A percentile compares a stretch with the other conserved stretches of the same genome.
These are phyloP conservation scores for Stereocaulon alpinum DNA, from an alignment of 495 filamentous ascomycete species.

Conservation along the genomic window DNA sequence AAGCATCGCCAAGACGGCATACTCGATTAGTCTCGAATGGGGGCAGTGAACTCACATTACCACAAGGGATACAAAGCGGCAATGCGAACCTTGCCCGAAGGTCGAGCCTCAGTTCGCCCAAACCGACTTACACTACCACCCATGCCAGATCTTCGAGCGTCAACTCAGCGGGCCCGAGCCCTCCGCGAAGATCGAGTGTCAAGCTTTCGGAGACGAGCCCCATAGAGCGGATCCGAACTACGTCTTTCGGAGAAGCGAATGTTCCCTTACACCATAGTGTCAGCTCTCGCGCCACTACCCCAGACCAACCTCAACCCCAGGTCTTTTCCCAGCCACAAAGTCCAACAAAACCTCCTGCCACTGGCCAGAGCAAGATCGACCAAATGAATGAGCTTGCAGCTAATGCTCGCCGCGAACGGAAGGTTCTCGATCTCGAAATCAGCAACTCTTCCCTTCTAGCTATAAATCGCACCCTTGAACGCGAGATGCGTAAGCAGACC, in stretches of 20 bases:
- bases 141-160: conserved; percentile 12
- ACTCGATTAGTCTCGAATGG: conserved; percentile 20
- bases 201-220: conserved; percentile 6
- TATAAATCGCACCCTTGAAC: conserved; percentile 90
- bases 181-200: conserved; percentile 11
- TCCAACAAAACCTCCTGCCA: conserved; percentile 34
- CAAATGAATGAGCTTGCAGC: conserved; percentile 59
- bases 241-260: conserved; percentile 1
- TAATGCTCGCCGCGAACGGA: conserved; percentile 82
- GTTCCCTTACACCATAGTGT: conserved; percentile 1
- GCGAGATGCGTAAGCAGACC: conserved; percentile 83
- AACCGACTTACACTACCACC: neutral
- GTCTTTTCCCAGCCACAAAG: conserved; percentile 33
- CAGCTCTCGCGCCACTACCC: conserved; percentile 19
- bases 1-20: conserved; percentile 24
- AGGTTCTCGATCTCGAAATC: conserved; percentile 95
- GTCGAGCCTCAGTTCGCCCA: conserved; percentile 17
- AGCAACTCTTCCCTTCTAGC: conserved; percentile 91
- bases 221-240: neutral
- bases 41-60: neutral
- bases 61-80: conserved; percentile 1
- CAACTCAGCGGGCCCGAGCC: conserved; percentile 7
- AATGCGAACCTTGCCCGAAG: conserved; percentile 14
- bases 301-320: conserved; percentile 25
- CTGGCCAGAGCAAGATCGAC: conserved; percentile 30